Evolutionary conservation across 139 green algal species (phyloP), one percentile per base, ranked within the genome.

Genomic region (Coelastrella sp.): DNA sequence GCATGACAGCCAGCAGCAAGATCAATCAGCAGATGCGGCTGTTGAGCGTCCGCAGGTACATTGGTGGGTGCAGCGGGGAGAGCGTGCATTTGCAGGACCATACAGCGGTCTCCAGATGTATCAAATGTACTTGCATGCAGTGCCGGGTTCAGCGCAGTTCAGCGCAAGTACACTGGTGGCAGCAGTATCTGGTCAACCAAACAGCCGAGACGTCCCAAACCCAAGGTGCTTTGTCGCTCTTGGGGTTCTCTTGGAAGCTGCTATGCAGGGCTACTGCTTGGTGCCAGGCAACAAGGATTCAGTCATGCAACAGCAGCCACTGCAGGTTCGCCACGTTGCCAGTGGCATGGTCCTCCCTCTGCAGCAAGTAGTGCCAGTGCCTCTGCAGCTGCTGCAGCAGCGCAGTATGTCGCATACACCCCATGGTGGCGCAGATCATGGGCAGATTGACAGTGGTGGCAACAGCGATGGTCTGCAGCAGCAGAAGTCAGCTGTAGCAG

Each of bases 1-100:
- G n/a, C 77, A 84, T 43, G 37, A 73, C 38, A 43, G 57, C 23
- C 75, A 69, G 53, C 75, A 82, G 35, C 74, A 81, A 32, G 5
- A n/a, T 32, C 1, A 25, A 17, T 19, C 21, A 13, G 43, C 27
- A 37, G 43, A 40, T 30, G n/a, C n/a, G n/a, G 8, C 37, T 27
- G 43, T 25, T 3, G 53, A 41, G 23, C n/a, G 19, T 7, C 27
- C 21, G 5, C 35, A 71, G 23, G 43, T 30, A 0, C 43, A 38
- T 17, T 85, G 79, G 79, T 85, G 79, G 79, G 63, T 85, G 25
- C 63, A 76, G 63, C 79, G 79, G 30, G 50, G 63, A 5, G 63
- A 85, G 62, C 40, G 30, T n/a, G 60, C 63, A 11, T 76, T 62
- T 21, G 53, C 41, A 3, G 79, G 79, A 21, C 79, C 79, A 19